These are phyloP conservation scores for Sporothrix brasiliensis DNA, from an alignment of 2,329 filamentous ascomycete genomes.

Conservation along the genomic window DNA sequence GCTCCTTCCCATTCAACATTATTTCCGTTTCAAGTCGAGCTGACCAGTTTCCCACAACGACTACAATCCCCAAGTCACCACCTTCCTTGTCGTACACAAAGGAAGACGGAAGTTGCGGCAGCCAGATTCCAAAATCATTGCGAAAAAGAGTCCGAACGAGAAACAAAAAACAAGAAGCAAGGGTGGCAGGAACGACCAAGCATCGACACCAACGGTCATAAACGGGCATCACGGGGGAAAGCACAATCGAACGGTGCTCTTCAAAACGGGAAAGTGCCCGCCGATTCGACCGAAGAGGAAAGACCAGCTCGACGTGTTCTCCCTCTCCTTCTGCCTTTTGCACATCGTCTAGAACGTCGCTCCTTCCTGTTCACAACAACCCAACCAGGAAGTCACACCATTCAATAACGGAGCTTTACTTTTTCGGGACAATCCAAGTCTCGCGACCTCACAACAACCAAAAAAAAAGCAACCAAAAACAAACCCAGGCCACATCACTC, in stretches of 20 bases:
- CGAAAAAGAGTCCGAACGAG: not conserved
- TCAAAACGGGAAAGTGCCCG: not conserved
- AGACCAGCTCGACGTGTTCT: not conserved
- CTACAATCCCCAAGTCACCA: too few species aligned
- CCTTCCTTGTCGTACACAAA: not conserved
- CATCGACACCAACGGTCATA: not conserved
- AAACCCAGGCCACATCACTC: not conserved
- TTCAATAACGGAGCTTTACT: not conserved
- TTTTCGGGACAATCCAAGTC: not conserved
- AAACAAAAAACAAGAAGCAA: not conserved
- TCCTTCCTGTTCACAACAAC: not conserved
- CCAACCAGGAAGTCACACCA: not conserved
- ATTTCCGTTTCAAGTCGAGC: not conserved
- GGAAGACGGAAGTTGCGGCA: not conserved
- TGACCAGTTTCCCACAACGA: not conserved
- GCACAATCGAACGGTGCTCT: not conserved
- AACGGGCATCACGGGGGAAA: constrained; percentile 7
- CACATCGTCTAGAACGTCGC: not conserved
- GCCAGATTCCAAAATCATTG: not conserved
- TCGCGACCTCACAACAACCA: not conserved
- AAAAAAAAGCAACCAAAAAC: constrained; percentile 4
- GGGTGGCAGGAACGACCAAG: not conserved
- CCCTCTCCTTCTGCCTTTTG: not conserved
- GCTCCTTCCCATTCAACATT: constrained; percentile 13
- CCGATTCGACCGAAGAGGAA: not conserved